These are phyloP conservation scores for Clavariopsis aquatica DNA, from an alignment of 495 filamentous ascomycete species.

Conservation along the genomic window DNA sequence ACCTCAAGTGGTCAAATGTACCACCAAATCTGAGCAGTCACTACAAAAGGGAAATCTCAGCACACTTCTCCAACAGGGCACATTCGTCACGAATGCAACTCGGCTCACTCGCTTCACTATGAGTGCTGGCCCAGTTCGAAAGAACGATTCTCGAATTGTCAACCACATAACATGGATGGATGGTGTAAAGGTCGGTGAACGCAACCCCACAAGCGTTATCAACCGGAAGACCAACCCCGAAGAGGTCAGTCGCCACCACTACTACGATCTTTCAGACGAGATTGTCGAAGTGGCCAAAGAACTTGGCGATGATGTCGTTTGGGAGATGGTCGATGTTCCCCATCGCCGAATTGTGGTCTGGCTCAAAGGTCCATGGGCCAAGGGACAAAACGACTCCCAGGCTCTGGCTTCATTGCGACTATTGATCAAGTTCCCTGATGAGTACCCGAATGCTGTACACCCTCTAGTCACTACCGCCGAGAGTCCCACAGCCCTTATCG, in stretches of 20 bases:
- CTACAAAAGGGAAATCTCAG: conserved; percentile 6
- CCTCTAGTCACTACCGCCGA: conserved; percentile 67
- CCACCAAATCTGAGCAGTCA: neutral
- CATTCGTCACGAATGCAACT: too few relatives aligned
- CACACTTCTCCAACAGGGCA: neutral
- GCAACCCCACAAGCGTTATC: conserved; percentile 18
- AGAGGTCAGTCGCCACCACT: conserved; percentile 52
- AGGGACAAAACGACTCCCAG: conserved; percentile 47
- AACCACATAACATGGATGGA: conserved; percentile 92
- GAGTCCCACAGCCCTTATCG: conserved; percentile 70
- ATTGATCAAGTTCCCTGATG: conserved; percentile 73
- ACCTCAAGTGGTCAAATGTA: neutral
- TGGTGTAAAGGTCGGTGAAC: conserved; percentile 78
- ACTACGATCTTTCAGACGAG: conserved; percentile 64
- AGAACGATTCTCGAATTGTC: conserved; percentile 56
- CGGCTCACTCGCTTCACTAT: conserved; percentile 44
- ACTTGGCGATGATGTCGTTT: conserved; percentile 80
- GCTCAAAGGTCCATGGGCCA: conserved; percentile 80
- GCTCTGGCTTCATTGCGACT: conserved; percentile 75
- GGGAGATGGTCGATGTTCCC: conserved; percentile 83
- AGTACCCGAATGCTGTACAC: conserved; percentile 64
- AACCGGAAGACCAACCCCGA: neutral
- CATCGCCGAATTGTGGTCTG: conserved; percentile 71
- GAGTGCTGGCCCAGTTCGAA: conserved; percentile 65
- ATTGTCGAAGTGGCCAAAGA: conserved; percentile 73